Evolutionary conservation across 768 basidiomycete genomes (phyloP), one percentile per base, ranked within the genome.

Genomic region (Suillus luteus): DNA sequence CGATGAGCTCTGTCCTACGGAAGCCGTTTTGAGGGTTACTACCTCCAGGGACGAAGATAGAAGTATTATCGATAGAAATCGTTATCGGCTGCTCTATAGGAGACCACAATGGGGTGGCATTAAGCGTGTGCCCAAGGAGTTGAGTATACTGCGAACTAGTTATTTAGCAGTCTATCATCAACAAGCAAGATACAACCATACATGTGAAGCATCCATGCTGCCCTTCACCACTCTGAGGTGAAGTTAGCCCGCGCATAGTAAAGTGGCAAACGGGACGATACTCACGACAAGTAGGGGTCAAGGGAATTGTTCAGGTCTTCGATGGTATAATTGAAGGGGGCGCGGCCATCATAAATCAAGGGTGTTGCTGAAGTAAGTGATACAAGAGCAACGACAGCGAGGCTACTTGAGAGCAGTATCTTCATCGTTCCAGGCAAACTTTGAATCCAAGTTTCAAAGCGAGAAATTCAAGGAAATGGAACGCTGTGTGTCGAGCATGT

Each of bases 1-100:
- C 83, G 62, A 88, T 85, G 63, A 89, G 69, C 63, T 88, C 87
- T 0, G 85, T 85, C 37, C 85, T 80, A 17, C 85, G 79, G 75
- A 87, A 88, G 8, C 86, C 86, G 49, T 71, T 75, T 69, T 88
- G 86, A 52, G 61, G 64, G 4, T 70, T 65, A 0, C 73, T 75
- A 17, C 81, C 74, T 4, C 85, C 86, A 0, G 86, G 83, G 38
- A 81, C 69, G 66, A 88, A 88, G 51, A 87, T 73, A 40, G 85
- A 85, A 60, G 76, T 80, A 71, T 86, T 85, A 69, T 86, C 85
- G 59, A 89, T 86, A 2, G 81, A 76, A 60, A 84, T 76, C 37
- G 80, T 78, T 59, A 88, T 73, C 0, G 78, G 73, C 72, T 88
- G 85, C 62, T 87, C 86, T 14, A 66, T 73, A 19, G 78, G 70